These are phyloP conservation scores for Claviceps sp. DNA, from an alignment of 2,329 filamentous ascomycete genomes.

Conservation along the genomic window DNA sequence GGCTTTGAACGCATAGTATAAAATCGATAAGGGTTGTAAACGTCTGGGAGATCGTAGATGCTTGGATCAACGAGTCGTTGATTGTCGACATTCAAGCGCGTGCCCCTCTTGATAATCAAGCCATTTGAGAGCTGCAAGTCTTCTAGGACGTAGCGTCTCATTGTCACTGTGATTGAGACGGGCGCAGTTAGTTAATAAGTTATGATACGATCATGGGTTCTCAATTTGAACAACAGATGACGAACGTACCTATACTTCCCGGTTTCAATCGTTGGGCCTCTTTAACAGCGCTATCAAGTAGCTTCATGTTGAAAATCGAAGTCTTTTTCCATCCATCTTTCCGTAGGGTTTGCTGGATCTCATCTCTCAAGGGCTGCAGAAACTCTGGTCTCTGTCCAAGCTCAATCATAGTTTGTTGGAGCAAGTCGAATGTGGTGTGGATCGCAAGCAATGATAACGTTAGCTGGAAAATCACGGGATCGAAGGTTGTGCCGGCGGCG, in stretches of 20 bases:
- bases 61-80: constrained; percentile 9
- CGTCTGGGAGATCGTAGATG: constrained; percentile 8
- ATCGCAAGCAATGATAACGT: constrained; percentile 33
- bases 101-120: constrained; percentile 10
- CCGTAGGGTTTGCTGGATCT: constrained; percentile 15
- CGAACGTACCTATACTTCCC: neutral
- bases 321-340: constrained; percentile 28
- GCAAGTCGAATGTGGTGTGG: constrained; percentile 33
- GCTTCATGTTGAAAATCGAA: constrained; percentile 27
- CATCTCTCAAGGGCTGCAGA: constrained; percentile 26
- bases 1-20: constrained; percentile 6
- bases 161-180: neutral
- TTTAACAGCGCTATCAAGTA: constrained; percentile 36
- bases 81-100: constrained; percentile 7
- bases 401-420: constrained; percentile 9
- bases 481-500: constrained; percentile 15
- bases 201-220: too few relatives aligned
- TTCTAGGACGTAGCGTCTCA: neutral
- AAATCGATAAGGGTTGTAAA: constrained; percentile 12
- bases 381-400: constrained; percentile 27
- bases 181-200: neutral
- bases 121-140: constrained; percentile 11
- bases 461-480: constrained; percentile 10
- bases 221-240: neutral
- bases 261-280: constrained; percentile 34